Conservation (phyloP, 1,284 basidiomycete genomes). For the Rhodotorula sp. region DNA sequence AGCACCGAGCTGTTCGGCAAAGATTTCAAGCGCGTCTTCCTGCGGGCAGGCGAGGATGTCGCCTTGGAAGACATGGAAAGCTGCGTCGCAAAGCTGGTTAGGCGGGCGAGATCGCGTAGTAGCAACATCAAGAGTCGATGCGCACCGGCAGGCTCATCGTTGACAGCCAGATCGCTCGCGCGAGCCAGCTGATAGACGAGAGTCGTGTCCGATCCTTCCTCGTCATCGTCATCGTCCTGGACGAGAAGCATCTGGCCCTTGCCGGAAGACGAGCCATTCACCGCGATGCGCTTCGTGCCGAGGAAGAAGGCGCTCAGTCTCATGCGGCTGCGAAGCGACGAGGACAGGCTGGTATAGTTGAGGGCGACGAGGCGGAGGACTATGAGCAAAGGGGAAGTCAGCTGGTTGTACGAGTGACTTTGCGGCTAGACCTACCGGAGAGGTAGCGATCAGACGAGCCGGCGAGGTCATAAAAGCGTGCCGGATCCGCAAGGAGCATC, state of each 20-base stretch:
- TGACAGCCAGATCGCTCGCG: slow-evolving; percentile 42
- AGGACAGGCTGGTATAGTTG: slow-evolving; percentile 35
- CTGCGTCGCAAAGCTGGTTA: not conserved
- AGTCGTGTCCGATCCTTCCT: slow-evolving; percentile 44
- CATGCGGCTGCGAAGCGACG: slow-evolving; percentile 42
- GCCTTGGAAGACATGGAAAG: slow-evolving; percentile 67
- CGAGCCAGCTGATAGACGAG: slow-evolving; percentile 47
- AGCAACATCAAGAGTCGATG: no score
- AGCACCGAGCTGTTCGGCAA: slow-evolving; percentile 55
- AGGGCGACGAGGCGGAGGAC: slow-evolving; percentile 50
- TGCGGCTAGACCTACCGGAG: slow-evolving; percentile 6
- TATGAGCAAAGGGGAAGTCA: not conserved
- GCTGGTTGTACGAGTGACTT: not conserved
- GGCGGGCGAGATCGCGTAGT: not conserved
- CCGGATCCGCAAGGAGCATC: slow-evolving; percentile 46
- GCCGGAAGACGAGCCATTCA: slow-evolving; percentile 22
- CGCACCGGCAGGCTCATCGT: slow-evolving; percentile 40
- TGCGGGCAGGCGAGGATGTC: slow-evolving; percentile 80
- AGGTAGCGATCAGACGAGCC: slow-evolving; percentile 45
- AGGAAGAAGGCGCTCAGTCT: slow-evolving; percentile 48
- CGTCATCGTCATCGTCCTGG: slow-evolving; percentile 45
- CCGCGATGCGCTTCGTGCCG: slow-evolving; percentile 46
- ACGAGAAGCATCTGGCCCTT: slow-evolving; percentile 25
- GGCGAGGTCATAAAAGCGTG: slow-evolving; percentile 41
- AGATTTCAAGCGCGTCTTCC: slow-evolving; percentile 79